Evolutionary conservation across 1,139 yeast genomes (phyloP).

Genomic region (Williopsis jadinii): DNA sequence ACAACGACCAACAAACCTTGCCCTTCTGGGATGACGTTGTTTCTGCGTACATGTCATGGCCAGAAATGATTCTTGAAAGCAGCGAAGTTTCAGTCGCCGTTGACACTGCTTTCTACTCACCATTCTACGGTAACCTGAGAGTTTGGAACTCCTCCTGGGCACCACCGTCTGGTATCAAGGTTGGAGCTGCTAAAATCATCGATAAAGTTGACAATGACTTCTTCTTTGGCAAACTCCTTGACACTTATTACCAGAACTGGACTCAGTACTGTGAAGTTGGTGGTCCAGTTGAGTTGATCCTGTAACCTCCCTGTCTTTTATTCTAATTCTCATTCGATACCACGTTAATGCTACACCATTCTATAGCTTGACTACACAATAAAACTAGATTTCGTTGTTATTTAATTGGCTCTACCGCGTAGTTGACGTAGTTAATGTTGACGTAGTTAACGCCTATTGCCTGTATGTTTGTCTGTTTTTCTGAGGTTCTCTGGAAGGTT

Average conservation of each 20-base stretch:
- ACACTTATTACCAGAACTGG: constrained; percentile 29
- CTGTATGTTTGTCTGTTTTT: no score
- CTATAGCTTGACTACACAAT: no score
- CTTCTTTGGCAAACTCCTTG: constrained; percentile 27
- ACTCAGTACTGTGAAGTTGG: constrained; percentile 27
- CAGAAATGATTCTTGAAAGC: constrained; percentile 27
- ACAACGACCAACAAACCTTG: constrained; percentile 26
- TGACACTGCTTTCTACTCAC: constrained; percentile 33
- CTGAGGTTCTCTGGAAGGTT: no score
- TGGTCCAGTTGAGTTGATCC: constrained; percentile 8
- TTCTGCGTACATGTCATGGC: constrained; percentile 29
- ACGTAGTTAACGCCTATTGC: no score
- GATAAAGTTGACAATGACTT: constrained; percentile 25
- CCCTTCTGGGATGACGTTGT: constrained; percentile 39
- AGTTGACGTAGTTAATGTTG: no score
- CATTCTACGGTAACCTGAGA: constrained; percentile 34
- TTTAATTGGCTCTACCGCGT: no score
- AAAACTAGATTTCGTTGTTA: no score
- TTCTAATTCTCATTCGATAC: no score
- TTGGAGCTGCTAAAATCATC: constrained; percentile 32
- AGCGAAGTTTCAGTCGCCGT: constrained; percentile 28
- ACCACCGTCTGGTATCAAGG: constrained; percentile 25
- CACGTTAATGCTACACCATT: no score
- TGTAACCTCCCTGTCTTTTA: not conserved
- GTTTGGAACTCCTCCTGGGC: constrained; percentile 30